Conservation (phyloP, 306 rosid genomes). For the Vigna hirtella region DNA sequence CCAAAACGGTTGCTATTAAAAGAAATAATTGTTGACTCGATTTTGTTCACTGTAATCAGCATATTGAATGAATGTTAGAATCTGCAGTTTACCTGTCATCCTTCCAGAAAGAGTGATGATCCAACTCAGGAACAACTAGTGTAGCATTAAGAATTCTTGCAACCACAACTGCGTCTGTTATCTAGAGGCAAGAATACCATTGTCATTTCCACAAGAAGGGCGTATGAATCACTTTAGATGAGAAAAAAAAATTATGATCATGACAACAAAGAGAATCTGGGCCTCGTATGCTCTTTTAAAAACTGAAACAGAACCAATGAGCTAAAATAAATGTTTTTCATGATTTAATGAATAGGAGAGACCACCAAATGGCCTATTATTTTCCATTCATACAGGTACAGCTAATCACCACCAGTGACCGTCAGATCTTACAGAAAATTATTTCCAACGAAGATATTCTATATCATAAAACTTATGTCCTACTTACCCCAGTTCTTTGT, state of each 20-base stretch:
- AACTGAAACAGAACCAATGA: constrained; percentile 10
- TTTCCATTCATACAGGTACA: constrained; percentile 18
- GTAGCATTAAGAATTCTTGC: constrained; percentile 98
- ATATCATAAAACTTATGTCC: constrained; percentile 37
- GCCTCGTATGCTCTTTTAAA: constrained; percentile 21
- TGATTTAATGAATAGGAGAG: constrained; percentile 22
- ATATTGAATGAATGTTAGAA: constrained; percentile 24
- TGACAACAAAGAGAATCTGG: constrained; percentile 21
- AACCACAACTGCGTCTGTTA: constrained; percentile 96
- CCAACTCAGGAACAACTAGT: constrained; percentile 93
- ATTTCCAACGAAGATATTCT: neutral
- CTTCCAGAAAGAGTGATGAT: constrained; percentile 94
- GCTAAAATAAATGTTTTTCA: neutral
- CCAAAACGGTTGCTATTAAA: constrained; percentile 14
- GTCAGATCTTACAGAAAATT: constrained; percentile 11
- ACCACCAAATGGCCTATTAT: neutral
- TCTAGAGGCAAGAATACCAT: constrained; percentile 60
- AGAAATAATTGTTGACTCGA: constrained; percentile 24
- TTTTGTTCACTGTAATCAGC: constrained; percentile 29
- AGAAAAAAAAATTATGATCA: neutral
- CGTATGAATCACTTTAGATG: neutral
- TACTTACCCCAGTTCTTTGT: constrained; percentile 95
- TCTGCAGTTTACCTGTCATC: constrained; percentile 74
- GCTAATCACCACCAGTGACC: constrained; percentile 15
- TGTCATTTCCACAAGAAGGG: constrained; percentile 44